These are phyloP conservation scores for Calocybe indica DNA, from an alignment of 768 basidiomycete species.

Conservation along the genomic window DNA sequence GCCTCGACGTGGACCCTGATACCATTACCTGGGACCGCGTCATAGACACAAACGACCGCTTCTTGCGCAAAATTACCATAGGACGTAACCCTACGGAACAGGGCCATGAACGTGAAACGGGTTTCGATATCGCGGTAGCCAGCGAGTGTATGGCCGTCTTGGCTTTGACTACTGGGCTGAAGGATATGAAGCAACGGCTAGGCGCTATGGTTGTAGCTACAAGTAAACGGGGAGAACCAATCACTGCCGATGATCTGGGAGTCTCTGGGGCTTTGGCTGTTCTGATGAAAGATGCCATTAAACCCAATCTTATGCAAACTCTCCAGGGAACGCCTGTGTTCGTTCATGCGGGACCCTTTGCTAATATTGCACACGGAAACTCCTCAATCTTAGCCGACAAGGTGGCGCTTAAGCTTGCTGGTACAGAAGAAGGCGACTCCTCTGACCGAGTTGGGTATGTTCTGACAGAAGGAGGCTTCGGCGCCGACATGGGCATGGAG, in stretches of 20 bases:
- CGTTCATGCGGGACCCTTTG: slow-evolving; percentile 97
- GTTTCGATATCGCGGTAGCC: slow-evolving; percentile 96
- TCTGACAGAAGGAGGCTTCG: slow-evolving; percentile 97
- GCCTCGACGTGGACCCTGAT: slow-evolving; percentile 83
- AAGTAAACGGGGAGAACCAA: slow-evolving; percentile 81
- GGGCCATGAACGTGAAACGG: slow-evolving; percentile 83
- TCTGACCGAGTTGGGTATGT: slow-evolving; percentile 85
- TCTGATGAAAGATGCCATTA: slow-evolving; percentile 98
- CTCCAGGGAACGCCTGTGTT: slow-evolving; percentile 98
- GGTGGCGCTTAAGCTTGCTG: slow-evolving; percentile 94
- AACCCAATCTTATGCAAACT: slow-evolving; percentile 98
- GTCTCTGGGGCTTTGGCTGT: slow-evolving; percentile 94
- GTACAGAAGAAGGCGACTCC: slow-evolving; percentile 86
- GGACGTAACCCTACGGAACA: slow-evolving; percentile 89
- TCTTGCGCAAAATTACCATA: slow-evolving; percentile 88
- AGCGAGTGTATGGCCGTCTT: slow-evolving; percentile 98
- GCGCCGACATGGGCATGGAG: slow-evolving; percentile 98
- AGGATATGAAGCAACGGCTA: slow-evolving; percentile 88
- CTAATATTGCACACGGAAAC: slow-evolving; percentile 98
- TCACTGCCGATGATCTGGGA: slow-evolving; percentile 96
- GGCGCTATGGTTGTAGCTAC: slow-evolving; percentile 98
- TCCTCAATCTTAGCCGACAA: slow-evolving; percentile 98
- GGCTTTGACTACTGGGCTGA: slow-evolving; percentile 79
- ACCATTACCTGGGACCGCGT: slow-evolving; percentile 99
- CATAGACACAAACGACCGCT: slow-evolving; percentile 93